These are phyloP conservation scores for Thelonectria olida DNA, from an alignment of 2,329 filamentous ascomycete genomes.

Conservation along the genomic window DNA sequence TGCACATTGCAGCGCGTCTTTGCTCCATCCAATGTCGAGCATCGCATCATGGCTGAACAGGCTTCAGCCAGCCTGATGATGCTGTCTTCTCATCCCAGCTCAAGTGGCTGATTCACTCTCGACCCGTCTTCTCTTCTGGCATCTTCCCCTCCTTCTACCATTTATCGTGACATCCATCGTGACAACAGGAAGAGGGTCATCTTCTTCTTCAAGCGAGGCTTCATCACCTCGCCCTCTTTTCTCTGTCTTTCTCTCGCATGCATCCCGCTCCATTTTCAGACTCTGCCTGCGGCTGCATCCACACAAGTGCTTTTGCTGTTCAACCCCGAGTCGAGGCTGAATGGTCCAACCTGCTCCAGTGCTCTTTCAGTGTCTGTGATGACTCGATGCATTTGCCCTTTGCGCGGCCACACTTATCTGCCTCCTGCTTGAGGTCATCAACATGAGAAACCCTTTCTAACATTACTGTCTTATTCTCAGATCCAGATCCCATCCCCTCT, in stretches of 20 bases:
- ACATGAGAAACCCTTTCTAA: constrained; percentile 29
- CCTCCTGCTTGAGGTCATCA: neutral
- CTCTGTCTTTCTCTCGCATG: neutral
- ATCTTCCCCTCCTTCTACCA: neutral
- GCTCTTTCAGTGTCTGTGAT: too few species aligned
- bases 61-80: neutral
- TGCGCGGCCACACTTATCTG: neutral
- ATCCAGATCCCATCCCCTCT: constrained; percentile 31
- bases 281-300: neutral
- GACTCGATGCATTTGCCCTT: neutral
- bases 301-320: constrained; percentile 6
- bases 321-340: neutral
- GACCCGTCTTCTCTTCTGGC: constrained; percentile 7
- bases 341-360: neutral
- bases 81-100: constrained; percentile 17
- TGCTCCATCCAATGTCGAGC: constrained; percentile 6
- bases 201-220: constrained; percentile 15
- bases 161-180: constrained; percentile 24
- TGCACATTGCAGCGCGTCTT: neutral
- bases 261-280: neutral
- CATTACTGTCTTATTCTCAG: constrained; percentile 31
- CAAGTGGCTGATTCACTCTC: constrained; percentile 39
- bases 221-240: neutral
- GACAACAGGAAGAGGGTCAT: constrained; percentile 21
- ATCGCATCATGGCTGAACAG: constrained; percentile 4